Evolutionary conservation across 805 yeast genomes (phyloP).

Genomic region (Candida verbasci): DNA sequence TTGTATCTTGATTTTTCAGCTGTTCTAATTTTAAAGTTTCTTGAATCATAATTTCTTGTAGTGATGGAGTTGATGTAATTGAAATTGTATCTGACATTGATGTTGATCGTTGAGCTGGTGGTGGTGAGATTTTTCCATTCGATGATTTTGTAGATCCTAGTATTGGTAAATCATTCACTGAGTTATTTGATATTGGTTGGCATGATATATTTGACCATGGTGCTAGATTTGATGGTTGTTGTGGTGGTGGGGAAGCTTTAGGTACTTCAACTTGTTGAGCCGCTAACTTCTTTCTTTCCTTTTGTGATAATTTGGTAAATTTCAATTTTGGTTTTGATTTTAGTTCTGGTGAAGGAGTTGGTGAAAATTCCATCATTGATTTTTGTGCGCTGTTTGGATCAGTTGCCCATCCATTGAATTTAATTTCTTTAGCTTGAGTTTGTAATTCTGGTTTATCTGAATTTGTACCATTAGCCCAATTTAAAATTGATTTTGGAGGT

Average conservation of each 20-base stretch:
- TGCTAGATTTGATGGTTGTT: slow-evolving; percentile 6
- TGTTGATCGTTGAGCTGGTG: not conserved
- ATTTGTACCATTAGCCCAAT: too few species aligned
- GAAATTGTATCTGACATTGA: slow-evolving; percentile 2
- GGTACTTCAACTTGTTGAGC: slow-evolving; percentile 6
- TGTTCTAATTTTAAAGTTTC: slow-evolving; percentile 39
- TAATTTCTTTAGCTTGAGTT: too few species aligned
- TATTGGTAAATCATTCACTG: slow-evolving; percentile 15
- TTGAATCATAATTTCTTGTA: slow-evolving; percentile 43
- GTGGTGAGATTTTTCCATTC: not conserved
- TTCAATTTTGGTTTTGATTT: slow-evolving; percentile 19
- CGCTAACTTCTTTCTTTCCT: slow-evolving; percentile 48
- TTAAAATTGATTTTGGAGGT: too few species aligned
- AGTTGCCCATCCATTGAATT: not conserved
- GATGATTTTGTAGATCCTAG: slow-evolving; percentile 13
- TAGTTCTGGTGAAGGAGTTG: not conserved
- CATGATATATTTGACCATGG: slow-evolving; percentile 10
- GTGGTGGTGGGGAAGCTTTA: not conserved
- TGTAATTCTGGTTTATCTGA: slow-evolving; percentile 6
- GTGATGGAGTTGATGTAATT: slow-evolving; percentile 20
- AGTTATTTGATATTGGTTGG: not conserved
- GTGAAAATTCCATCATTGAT: not conserved
- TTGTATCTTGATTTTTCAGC: slow-evolving; percentile 21
- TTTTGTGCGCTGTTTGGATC: not conserved
- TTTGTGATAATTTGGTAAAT: slow-evolving; percentile 50